Evolutionary conservation across 306 rosid genomes (phyloP).

Genomic region (Cucurbita pepo): DNA sequence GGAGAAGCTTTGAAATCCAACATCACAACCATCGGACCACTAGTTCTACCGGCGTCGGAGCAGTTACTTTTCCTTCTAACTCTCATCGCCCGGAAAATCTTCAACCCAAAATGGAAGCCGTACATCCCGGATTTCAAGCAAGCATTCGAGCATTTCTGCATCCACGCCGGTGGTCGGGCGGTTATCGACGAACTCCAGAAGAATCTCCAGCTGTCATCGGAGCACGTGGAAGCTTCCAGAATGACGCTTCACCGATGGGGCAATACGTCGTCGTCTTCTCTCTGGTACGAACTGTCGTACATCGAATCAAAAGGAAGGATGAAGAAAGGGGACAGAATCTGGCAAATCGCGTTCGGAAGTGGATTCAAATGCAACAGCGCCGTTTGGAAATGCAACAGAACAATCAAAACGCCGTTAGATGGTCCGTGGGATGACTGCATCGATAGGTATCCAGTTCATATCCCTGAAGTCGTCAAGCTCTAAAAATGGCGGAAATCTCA

Average conservation of each 20-base stretch:
- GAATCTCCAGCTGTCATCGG: conserved; percentile 71
- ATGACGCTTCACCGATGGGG: conserved; percentile 87
- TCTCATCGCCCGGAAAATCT: conserved; percentile 61
- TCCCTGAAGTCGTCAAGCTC: conserved; percentile 87
- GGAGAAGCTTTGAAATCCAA: conserved; percentile 90
- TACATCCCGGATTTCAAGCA: conserved; percentile 87
- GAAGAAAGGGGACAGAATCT: conserved; percentile 70
- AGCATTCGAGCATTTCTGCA: conserved; percentile 92
- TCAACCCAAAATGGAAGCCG: conserved; percentile 86
- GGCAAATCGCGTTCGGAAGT: conserved; percentile 95
- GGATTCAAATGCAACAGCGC: conserved; percentile 94
- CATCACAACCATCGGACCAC: conserved; percentile 87
- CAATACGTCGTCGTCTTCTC: conserved; percentile 85
- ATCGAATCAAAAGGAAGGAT: conserved; percentile 83
- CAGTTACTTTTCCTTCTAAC: conserved; percentile 64
- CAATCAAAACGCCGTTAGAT: conserved; percentile 34
- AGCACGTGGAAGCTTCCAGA: conserved; percentile 93
- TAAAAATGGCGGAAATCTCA: conserved; percentile 3
- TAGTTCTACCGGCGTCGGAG: conserved; percentile 89
- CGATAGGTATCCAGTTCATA: conserved; percentile 68
- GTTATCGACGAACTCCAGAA: conserved; percentile 91
- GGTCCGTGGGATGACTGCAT: conserved; percentile 88
- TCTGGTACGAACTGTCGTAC: conserved; percentile 76
- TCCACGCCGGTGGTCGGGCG: conserved; percentile 89
- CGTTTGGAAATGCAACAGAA: conserved; percentile 74